Conservation (phyloP, 2,329 filamentous ascomycete species). For the Colletotrichum brevisporum region DNA sequence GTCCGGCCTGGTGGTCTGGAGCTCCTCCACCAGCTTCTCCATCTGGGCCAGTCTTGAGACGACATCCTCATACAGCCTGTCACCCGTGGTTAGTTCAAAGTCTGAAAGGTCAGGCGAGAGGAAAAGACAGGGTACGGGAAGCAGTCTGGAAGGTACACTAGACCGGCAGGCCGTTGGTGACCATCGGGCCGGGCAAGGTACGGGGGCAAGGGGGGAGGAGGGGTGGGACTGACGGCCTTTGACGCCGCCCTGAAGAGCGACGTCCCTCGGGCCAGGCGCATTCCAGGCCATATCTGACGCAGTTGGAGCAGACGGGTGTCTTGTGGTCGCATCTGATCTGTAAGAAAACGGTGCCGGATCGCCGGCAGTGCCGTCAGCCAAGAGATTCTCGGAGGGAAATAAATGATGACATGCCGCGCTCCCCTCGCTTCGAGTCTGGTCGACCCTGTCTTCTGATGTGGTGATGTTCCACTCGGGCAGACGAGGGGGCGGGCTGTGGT, state of each 20-base stretch:
- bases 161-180: no score
- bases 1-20: constrained; percentile 30
- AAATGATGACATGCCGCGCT: no score
- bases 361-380: constrained; percentile 29
- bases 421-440: no score
- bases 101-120: background rate
- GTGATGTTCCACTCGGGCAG: background rate
- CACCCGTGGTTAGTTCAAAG: constrained; percentile 5
- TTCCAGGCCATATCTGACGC: constrained; percentile 37
- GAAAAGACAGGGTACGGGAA: no score
- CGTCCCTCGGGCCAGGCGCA: constrained; percentile 38
- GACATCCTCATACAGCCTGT: constrained; percentile 39
- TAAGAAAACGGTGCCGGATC: constrained; percentile 18
- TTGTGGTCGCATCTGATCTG: constrained; percentile 39
- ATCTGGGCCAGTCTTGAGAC: constrained; percentile 38
- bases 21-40: constrained; percentile 39
- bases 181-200: background rate
- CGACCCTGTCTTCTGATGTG: no score
- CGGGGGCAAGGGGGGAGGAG: background rate
- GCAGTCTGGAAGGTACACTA: no score
- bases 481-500: background rate
- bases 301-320: constrained; percentile 36
- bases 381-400: background rate
- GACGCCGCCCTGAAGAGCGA: constrained; percentile 36
- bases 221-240: constrained; percentile 32